Base-by-base conservation (phyloP, 192 early-diverging fungal genomes). In the Phlyctochytrium planicorne region DNA sequence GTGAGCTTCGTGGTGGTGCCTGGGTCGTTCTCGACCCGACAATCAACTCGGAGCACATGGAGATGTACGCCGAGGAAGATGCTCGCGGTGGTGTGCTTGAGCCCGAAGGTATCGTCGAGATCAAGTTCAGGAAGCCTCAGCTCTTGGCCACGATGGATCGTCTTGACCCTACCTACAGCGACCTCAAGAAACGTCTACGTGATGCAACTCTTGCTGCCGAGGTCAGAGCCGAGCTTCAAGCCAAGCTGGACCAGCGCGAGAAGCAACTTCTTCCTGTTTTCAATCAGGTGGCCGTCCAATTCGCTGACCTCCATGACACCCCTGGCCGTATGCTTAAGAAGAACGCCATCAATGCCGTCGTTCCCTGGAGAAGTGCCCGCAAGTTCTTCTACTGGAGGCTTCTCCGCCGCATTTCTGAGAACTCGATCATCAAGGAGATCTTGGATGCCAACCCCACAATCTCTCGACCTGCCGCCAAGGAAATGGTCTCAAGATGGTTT, bases 21-120 rank as follows among this genome's bases (percentile, higher is more conserved):
- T 99, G 97, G 97, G 97, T 97, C 17, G 95, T 97, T 0, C 78
- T 99, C 0, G 97, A 99, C 68, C 94, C 95, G 27, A 92, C 91
- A 2, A 99, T 99, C 78, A 98, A 99, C 78, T 77, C 89, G 30
- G 88, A 96, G 57, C 90, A 93, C 89, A 99, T 99, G 97, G 97
- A 99, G 77, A 99, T 99, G 97, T 99, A 99, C 68, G 94, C 94
- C 23, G 94, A 96, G 74, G 82, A 81, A 55, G 81, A 93, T 40
- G 85, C 94, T 4, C 89, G 97, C 57, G 97, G 92, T 60, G 95
- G 97, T 67, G 95, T 99, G 6, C 74, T 99, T 1, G 97, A 99
- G 80, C 95, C 97, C 33, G 90, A 96, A 63, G 97, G 97, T 71
- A 91, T 97, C 63, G 93, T 97, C 29, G 94, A 95, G 75, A 98